Conservation (phyloP, 106 monocot genomes). For the Narthecium ossifragum region DNA sequence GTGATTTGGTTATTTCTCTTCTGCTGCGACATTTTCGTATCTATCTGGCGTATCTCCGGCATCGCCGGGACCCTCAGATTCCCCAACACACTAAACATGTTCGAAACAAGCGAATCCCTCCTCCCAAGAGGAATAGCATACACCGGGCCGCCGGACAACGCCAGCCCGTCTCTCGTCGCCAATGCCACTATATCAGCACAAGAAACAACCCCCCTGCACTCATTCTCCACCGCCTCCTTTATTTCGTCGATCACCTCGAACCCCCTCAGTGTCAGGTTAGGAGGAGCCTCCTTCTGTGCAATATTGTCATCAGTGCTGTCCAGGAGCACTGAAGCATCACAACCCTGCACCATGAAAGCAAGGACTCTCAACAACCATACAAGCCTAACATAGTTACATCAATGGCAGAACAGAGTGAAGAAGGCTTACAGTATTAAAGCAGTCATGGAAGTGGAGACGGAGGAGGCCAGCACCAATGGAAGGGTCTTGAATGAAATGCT, state of each 20-base stretch:
- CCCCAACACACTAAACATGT: conserved; percentile 11
- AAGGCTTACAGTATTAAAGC: conserved; percentile 32
- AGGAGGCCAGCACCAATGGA: conserved; percentile 29
- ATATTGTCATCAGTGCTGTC: conserved; percentile 20
- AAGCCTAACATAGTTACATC: too few species aligned
- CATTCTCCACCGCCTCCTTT: conserved; percentile 29
- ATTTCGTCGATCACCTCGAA: conserved; percentile 37
- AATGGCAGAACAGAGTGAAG: background rate
- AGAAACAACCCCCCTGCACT: conserved; percentile 31
- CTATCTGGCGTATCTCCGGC: too few species aligned
- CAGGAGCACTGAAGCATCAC: conserved; percentile 42
- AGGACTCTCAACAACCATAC: too few species aligned
- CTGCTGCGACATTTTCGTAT: too few species aligned
- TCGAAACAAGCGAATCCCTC: conserved; percentile 20
- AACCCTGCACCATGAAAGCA: conserved; percentile 19
- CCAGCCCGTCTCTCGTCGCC: conserved; percentile 31
- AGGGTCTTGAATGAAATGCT: conserved; percentile 15
- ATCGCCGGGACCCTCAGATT: too few species aligned
- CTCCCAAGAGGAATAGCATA: conserved; percentile 29
- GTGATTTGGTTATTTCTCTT: too few species aligned
- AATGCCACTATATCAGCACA: conserved; percentile 51
- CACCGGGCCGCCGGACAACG: conserved; percentile 14
- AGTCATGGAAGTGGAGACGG: conserved; percentile 52
- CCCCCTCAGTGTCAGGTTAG: conserved; percentile 29
- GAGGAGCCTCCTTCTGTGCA: conserved; percentile 39